These are phyloP conservation scores for Claviceps arundinis DNA, from an alignment of 2,329 filamentous ascomycete species.

Conservation along the genomic window DNA sequence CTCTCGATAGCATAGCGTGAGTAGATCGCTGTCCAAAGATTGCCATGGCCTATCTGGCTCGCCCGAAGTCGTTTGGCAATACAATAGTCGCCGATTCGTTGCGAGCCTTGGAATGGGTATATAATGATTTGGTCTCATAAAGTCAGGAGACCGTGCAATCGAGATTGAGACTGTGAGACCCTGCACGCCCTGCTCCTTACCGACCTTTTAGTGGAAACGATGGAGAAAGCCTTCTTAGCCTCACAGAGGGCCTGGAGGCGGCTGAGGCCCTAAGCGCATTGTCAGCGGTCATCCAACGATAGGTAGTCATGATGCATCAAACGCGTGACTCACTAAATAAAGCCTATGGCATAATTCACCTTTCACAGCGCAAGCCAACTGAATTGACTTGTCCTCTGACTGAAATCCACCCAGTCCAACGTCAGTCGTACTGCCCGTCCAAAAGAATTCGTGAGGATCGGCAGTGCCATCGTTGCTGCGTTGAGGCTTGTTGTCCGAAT, in stretches of 20 bases:
- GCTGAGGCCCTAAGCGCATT: neutral
- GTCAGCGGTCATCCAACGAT: neutral
- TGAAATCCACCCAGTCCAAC: conserved; percentile 43
- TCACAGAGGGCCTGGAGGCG: neutral
- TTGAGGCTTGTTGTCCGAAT: conserved; percentile 36
- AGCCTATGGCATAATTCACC: too few species aligned
- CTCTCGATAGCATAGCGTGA: conserved; percentile 34
- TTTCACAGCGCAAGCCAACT: too few species aligned
- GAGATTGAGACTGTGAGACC: conserved; percentile 72
- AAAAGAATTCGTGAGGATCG: conserved; percentile 70
- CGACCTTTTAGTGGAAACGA: conserved; percentile 49
- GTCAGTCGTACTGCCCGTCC: conserved; percentile 80
- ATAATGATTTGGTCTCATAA: conserved; percentile 55
- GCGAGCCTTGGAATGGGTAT: conserved; percentile 66
- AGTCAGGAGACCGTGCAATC: conserved; percentile 63
- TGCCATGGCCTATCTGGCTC: conserved; percentile 75
- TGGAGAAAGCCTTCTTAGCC: conserved; percentile 50
- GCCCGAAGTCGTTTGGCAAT: conserved; percentile 50
- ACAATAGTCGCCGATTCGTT: conserved; percentile 58
- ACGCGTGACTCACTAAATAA: neutral
- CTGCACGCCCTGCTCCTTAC: conserved; percentile 45
- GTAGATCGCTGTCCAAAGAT: conserved; percentile 75
- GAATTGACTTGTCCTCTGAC: conserved; percentile 36
- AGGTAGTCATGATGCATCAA: neutral
- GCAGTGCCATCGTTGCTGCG: conserved; percentile 72